phyloP scores from a whole-genome alignment of 139 green algal genomes.

The Tetradesmus obliquus region DNA sequence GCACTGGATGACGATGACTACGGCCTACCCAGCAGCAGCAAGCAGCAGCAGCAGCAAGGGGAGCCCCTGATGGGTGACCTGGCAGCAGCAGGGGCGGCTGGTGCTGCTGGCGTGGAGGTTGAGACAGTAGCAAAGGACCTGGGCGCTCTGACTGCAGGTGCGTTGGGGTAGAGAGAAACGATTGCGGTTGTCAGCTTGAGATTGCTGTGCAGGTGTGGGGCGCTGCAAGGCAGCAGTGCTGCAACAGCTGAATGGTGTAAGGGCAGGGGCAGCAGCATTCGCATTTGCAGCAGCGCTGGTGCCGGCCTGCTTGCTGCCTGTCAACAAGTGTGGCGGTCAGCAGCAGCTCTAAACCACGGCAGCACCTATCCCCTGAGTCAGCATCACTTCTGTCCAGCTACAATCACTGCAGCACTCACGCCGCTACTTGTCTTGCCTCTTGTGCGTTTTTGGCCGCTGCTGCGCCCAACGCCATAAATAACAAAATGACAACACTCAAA shows the following conservation, averaged over 20 bases:
- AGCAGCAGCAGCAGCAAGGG: slow-evolving; percentile 33
- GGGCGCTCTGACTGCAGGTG: slow-evolving; percentile 24
- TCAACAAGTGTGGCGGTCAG: neutral
- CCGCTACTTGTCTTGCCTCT: neutral
- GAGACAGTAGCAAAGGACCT: slow-evolving; percentile 66
- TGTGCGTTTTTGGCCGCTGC: neutral
- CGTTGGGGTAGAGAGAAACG: too few relatives aligned
- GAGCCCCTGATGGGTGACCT: neutral
- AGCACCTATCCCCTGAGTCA: neutral
- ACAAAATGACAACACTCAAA: neutral
- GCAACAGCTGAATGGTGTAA: neutral
- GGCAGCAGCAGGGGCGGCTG: neutral
- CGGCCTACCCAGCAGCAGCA: slow-evolving; percentile 47
- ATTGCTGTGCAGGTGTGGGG: neutral
- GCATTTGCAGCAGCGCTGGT: neutral
- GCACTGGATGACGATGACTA: slow-evolving; percentile 77
- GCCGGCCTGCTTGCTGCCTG: neutral
- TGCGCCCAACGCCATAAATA: neutral
- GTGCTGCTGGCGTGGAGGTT: slow-evolving; percentile 51
- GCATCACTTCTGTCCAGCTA: neutral
- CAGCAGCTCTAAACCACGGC: too few relatives aligned
- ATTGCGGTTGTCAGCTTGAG: neutral
- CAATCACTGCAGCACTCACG: neutral
- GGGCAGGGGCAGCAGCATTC: too few relatives aligned
- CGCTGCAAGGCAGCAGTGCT: neutral